These are phyloP conservation scores for Silene conica DNA, from an alignment of 148 eudicot genomes.

Conservation along the genomic window DNA sequence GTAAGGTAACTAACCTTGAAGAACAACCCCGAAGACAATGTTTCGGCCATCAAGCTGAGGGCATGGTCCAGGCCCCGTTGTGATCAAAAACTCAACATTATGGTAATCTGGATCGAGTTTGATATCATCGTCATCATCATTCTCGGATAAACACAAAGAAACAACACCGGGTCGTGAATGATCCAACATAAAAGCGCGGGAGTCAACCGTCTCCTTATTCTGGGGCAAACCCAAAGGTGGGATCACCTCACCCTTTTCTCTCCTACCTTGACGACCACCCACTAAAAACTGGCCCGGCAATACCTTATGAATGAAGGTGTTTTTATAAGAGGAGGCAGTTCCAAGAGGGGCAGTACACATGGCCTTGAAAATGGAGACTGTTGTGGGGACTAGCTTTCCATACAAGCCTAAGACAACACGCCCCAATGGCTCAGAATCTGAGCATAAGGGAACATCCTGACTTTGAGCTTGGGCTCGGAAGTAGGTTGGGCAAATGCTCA, in stretches of 20 bases:
- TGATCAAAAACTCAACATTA: conserved; percentile 92
- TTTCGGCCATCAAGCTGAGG: conserved; percentile 83
- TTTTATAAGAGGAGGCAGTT: conserved; percentile 52
- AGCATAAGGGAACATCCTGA: conserved; percentile 51
- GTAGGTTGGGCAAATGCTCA: conserved; percentile 70
- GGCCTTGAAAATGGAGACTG: conserved; percentile 81
- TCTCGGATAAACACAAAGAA: conserved; percentile 72
- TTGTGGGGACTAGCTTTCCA: conserved; percentile 76
- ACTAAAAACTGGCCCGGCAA: conserved; percentile 70
- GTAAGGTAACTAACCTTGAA: conserved; percentile 54
- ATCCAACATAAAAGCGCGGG: conserved; percentile 66
- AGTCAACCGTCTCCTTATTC: conserved; percentile 60
- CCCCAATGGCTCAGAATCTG: conserved; percentile 64
- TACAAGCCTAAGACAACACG: conserved; percentile 83
- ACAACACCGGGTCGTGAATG: conserved; percentile 70
- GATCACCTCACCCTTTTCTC: conserved; percentile 67
- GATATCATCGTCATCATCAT: conserved; percentile 88
- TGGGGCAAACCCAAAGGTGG: conserved; percentile 45
- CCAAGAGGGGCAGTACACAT: conserved; percentile 66
- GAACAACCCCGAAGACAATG: conserved; percentile 85
- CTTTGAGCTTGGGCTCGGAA: conserved; percentile 46
- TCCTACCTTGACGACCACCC: conserved; percentile 74
- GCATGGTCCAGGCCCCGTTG: conserved; percentile 93
- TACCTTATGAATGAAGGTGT: conserved; percentile 74
- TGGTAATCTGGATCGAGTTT: conserved; percentile 65